Percentiles rank a stretch among this genome's conserved stretches.
Evolutionary conservation across 176 grass and related monocot genomes (phyloP).

Genomic region (Zizania latifolia): DNA sequence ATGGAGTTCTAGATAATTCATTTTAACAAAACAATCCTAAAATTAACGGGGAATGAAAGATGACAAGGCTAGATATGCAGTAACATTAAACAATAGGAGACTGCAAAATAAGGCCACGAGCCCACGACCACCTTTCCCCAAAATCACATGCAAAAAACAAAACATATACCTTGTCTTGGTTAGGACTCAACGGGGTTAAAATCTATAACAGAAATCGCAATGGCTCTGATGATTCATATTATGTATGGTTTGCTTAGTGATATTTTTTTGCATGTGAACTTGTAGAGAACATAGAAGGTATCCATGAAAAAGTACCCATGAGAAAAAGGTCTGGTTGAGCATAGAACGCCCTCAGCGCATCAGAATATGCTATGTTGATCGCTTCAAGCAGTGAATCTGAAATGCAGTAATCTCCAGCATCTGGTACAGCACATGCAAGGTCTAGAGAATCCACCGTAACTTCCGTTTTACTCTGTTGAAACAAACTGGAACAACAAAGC

Average conservation of each 20-base stretch:
- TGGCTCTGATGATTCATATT: not conserved
- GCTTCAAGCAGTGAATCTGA: constrained; percentile 57
- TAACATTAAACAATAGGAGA: not conserved
- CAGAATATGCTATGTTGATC: constrained; percentile 47
- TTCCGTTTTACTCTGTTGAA: constrained; percentile 10
- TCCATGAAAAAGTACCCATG: constrained; percentile 3
- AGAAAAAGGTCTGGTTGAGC: constrained; percentile 49
- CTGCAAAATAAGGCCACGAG: not conserved
- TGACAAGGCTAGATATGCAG: not conserved
- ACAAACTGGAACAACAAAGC: constrained; percentile 7
- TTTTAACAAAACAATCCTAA: not conserved
- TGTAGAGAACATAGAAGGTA: not conserved
- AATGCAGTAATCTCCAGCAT: constrained; percentile 34
- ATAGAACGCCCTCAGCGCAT: constrained; percentile 57
- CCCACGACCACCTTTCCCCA: not conserved
- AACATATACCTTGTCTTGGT: not conserved
- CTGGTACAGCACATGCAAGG: constrained; percentile 14
- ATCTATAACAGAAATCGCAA: not conserved
- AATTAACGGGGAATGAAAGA: not conserved
- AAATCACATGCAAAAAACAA: not conserved
- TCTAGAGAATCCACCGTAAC: constrained; percentile 5
- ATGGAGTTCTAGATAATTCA: no score
- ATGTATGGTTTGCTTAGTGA: not conserved
- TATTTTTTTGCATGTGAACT: constrained; percentile 4
- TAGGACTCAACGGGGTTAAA: not conserved